Conservation (phyloP, 768 basidiomycete species). For the Trametes coccinea region DNA sequence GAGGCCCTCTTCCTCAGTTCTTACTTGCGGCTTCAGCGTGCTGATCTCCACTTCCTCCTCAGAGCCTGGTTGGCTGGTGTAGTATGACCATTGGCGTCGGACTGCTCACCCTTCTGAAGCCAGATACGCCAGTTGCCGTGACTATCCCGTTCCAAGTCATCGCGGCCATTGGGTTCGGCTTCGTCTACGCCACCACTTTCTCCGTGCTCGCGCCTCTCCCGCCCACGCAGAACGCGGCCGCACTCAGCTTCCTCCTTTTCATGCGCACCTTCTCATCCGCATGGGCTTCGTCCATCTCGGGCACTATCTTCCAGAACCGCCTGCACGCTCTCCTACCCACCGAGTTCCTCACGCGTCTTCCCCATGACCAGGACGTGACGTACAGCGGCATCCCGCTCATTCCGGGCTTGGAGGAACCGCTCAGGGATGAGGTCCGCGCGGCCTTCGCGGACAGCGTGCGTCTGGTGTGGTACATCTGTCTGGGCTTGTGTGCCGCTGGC, state of each 20-base stretch:
- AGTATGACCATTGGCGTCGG: conserved; percentile 39
- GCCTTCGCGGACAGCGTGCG: conserved; percentile 34
- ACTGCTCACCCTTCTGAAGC: conserved; percentile 35
- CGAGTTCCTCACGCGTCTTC: conserved; percentile 30
- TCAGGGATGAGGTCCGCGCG: conserved; percentile 29
- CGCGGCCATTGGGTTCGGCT: conserved; percentile 35
- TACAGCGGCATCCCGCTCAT: conserved; percentile 37
- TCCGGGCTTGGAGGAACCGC: conserved; percentile 22
- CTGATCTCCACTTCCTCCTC: conserved; percentile 33
- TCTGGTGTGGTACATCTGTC: conserved; percentile 36
- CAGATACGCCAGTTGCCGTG: conserved; percentile 18
- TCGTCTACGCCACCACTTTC: conserved; percentile 19
- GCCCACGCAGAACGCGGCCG: conserved; percentile 34
- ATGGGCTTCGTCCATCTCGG: conserved; percentile 40
- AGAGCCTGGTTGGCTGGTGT: conserved; percentile 39
- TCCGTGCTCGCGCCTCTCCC: conserved; percentile 28
- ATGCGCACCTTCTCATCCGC: conserved; percentile 29
- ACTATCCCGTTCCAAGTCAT: conserved; percentile 28
- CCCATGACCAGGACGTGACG: conserved; percentile 26
- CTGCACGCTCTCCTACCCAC: conserved; percentile 34
- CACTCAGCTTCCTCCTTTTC: conserved; percentile 36
- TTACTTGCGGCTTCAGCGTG: conserved; percentile 28
- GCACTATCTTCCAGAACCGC: conserved; percentile 40
- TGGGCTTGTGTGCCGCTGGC: conserved; percentile 34
- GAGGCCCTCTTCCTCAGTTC: conserved; percentile 10